Base-by-base conservation (phyloP, 768 basidiomycete species). In the Tricholoma hemisulphureum region DNA sequence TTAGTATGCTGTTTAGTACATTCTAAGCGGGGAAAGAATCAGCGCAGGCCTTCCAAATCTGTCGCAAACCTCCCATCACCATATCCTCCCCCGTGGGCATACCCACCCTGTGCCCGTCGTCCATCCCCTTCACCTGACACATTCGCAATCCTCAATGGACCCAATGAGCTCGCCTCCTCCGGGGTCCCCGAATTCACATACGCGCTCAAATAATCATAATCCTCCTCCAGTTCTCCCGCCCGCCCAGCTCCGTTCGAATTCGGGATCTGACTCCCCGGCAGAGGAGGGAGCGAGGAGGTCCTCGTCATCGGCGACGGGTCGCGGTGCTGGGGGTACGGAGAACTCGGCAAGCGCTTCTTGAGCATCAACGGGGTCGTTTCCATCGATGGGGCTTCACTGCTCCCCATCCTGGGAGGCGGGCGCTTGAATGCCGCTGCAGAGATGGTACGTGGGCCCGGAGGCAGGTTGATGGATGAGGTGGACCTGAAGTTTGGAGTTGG, bases 371-470 rank as follows among this genome's bases (percentile, higher is more conserved):
- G 84, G 35, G 67, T 79, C 52, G 75, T 77, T 50, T 84, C 84
- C 21, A 67, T 67, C n/a, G 62, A 35, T 14, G 65, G 50, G 29
- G 56, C 59, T 13, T 71, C 65, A 45, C 43, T 48, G 45, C 69
- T 73, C 31, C 65, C 62, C 35, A 70, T 67, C 20, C 76, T 75
- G 1, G 63, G 67, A 45, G 75, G 75, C 29, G 79, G 83, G 26
- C 87, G 76, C 64, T 80, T 82, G 71, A 92, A 92, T 23, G 89
- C 89, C 5, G 88, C 87, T 0, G 89, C 89, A 2, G 87, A 83
- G 53, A 92, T 91, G 55, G 83, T 92, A 41, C 86, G 79, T 13
- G 80, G 67, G 2, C 75, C 78, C 7, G 74, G 60, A 2, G 74
- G 69, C 7, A 63, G 51, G 46, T 57, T 58, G 28, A 58, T 34